Conservation (phyloP, 2,329 filamentous ascomycete species). For the Mariannaea elegans region DNA sequence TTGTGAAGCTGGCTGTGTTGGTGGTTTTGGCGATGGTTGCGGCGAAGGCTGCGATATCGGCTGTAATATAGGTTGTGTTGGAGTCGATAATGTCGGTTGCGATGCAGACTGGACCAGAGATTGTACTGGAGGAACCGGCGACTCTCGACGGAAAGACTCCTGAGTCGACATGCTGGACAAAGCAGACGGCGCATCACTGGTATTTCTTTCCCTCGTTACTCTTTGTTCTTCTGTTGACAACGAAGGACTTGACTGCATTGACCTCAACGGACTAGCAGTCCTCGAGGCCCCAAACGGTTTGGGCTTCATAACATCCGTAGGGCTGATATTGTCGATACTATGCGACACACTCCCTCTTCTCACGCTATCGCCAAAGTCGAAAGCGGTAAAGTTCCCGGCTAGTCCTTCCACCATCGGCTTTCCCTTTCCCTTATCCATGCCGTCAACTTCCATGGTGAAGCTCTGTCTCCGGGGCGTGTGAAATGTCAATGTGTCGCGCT, state of each 20-base stretch:
- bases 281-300: slow-evolving; percentile 26
- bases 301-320: slow-evolving; percentile 32
- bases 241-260: slow-evolving; percentile 39
- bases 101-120: not conserved
- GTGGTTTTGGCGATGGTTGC: not conserved
- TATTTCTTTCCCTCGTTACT: slow-evolving; percentile 30
- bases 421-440: slow-evolving; percentile 26
- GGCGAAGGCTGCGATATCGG: not conserved
- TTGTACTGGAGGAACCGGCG: slow-evolving; percentile 3
- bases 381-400: slow-evolving; percentile 49
- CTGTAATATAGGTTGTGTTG: not conserved
- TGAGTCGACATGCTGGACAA: slow-evolving; percentile 19
- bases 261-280: slow-evolving; percentile 35
- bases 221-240: slow-evolving; percentile 29
- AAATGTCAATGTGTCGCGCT: slow-evolving; percentile 60
- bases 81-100: not conserved
- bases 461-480: slow-evolving; percentile 56
- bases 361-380: slow-evolving; percentile 49
- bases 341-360: slow-evolving; percentile 32
- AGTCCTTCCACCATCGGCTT: slow-evolving; percentile 45
- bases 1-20: not conserved
- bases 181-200: slow-evolving; percentile 36
- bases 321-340: slow-evolving; percentile 27
- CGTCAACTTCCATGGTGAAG: slow-evolving; percentile 58
- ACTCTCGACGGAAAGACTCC: slow-evolving; percentile 8